A percentile compares a stretch with the other conserved stretches of the same genome.
Conservation (phyloP, 768 basidiomycete genomes). For the Chalciporus pseudorubinellus region DNA sequence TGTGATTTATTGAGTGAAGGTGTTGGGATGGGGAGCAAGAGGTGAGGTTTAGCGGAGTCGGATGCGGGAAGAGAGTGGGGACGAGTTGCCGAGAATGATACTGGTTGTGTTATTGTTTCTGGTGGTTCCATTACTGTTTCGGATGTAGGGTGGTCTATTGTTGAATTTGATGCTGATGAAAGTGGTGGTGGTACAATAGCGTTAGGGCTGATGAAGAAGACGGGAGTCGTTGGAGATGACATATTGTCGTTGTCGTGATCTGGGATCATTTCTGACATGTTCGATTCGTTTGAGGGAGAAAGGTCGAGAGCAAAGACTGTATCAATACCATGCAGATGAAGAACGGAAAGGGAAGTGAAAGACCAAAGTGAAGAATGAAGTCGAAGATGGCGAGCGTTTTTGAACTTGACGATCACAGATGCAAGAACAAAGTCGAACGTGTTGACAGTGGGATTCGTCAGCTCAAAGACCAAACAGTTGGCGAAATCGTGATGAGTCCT, state of each 20-base stretch:
- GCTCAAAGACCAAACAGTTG: background rate
- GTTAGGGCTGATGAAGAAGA: constrained; percentile 14
- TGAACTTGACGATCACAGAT: background rate
- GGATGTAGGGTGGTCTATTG: constrained; percentile 24
- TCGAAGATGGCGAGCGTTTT: background rate
- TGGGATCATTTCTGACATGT: constrained; percentile 25
- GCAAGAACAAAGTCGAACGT: background rate
- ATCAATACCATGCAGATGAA: constrained; percentile 23
- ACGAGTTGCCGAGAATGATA: constrained; percentile 15
- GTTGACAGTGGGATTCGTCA: background rate
- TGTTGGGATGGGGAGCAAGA: constrained; percentile 44
- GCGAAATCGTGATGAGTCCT: background rate
- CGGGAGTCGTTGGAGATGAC: constrained; percentile 14
- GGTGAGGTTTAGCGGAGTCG: constrained; percentile 23
- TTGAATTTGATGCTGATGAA: constrained; percentile 8
- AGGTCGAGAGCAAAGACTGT: constrained; percentile 12
- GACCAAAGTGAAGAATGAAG: background rate
- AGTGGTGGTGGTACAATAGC: constrained; percentile 24
- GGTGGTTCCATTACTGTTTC: constrained; percentile 19
- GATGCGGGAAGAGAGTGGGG: constrained; percentile 19
- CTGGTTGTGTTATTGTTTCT: constrained; percentile 13
- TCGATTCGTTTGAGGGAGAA: constrained; percentile 8
- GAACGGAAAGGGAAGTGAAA: background rate
- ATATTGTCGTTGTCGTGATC: constrained; percentile 23
- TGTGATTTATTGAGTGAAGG: constrained; percentile 39